phyloP scores from a whole-genome alignment of 2,329 filamentous ascomycete genomes.

The Trichoderma atroviride region DNA sequence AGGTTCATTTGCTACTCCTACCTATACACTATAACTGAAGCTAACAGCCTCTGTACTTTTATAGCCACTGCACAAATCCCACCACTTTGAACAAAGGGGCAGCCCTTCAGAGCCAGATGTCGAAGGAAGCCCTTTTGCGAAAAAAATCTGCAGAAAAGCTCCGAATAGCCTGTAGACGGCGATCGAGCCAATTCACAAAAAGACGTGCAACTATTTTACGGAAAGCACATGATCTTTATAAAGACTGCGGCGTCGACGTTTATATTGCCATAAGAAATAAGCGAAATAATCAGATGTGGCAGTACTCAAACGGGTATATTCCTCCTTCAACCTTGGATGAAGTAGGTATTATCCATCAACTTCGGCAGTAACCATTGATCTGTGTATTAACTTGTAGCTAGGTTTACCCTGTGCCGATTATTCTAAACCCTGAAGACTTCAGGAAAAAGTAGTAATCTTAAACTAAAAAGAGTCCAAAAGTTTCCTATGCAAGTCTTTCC shows the following conservation, averaged over 20 bases:
- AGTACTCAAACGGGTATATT: conserved; percentile 25
- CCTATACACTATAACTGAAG: no score
- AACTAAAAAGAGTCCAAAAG: no score
- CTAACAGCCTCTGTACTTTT: no score
- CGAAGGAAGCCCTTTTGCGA: no score
- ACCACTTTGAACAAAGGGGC: no score
- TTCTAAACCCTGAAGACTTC: no score
- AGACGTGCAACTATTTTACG: conserved; percentile 23
- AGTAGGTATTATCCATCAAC: neutral
- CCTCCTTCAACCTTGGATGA: neutral
- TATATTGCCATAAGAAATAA: conserved; percentile 26
- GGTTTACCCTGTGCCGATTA: no score
- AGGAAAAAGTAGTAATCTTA: no score
- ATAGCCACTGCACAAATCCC: no score
- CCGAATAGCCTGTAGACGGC: conserved; percentile 13
- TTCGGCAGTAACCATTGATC: neutral
- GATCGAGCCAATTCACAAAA: conserved; percentile 20
- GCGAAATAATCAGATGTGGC: conserved; percentile 27
- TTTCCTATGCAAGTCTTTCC: no score
- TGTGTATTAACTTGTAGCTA: no score
- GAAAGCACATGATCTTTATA: conserved; percentile 26
- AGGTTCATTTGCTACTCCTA: no score
- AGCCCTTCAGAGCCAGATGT: neutral
- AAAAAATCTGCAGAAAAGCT: neutral
- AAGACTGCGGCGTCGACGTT: conserved; percentile 24